phyloP scores from a whole-genome alignment of 2,329 filamentous ascomycete species.

The Sclerotinia spermophila region DNA sequence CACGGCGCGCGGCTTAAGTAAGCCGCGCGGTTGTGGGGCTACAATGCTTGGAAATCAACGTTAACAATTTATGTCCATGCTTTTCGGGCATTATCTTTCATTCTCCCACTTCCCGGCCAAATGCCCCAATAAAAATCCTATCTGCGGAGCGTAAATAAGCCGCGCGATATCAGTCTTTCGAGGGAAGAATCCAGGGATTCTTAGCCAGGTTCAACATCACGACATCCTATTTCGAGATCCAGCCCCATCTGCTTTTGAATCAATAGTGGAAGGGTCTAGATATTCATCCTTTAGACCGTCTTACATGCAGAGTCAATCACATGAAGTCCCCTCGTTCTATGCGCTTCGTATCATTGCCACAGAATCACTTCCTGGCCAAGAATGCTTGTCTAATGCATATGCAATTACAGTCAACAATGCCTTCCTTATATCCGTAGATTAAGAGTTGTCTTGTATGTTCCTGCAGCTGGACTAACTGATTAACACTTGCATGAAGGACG shows the following conservation, averaged over 20 bases:
- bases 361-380: background rate
- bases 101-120: background rate
- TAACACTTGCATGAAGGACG: background rate
- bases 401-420: background rate
- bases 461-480: background rate
- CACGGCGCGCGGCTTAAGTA: background rate
- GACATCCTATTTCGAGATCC: background rate
- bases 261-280: background rate
- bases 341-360: background rate
- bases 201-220: background rate
- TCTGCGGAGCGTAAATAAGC: background rate
- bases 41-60: background rate
- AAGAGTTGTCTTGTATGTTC: background rate
- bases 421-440: background rate
- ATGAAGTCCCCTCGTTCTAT: background rate
- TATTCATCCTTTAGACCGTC: background rate
- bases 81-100: background rate
- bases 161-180: background rate
- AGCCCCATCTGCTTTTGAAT: background rate
- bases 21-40: background rate
- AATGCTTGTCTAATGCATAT: background rate
- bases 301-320: background rate
- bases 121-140: background rate
- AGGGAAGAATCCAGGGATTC: background rate
- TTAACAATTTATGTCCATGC: background rate